Conservation (phyloP, 495 filamentous ascomycete species). For the Cetradonia linearis region DNA sequence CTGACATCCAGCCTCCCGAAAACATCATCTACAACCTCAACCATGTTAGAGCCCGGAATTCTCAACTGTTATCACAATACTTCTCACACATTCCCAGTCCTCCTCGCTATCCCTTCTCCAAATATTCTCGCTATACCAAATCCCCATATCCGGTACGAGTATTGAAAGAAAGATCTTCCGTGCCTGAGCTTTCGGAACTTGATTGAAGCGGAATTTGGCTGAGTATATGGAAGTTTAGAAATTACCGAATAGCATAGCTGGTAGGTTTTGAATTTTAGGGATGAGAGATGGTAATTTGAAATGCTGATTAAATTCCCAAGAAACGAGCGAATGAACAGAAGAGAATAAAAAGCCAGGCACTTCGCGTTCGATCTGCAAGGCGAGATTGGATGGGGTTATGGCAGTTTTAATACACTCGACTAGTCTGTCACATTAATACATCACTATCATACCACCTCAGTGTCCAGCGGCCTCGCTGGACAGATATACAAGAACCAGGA, state of each 20-base stretch:
- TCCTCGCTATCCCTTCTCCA: no score
- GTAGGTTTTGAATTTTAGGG: no score
- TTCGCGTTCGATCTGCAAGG: no score
- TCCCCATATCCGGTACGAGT: neutral
- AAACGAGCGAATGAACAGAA: no score
- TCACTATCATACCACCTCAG: neutral
- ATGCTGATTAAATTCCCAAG: no score
- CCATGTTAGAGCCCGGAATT: no score
- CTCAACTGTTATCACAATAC: no score
- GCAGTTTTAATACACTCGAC: neutral
- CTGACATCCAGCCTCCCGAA: no score
- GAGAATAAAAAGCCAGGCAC: no score
- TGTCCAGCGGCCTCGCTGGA: neutral
- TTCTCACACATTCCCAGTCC: neutral
- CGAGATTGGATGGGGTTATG: neutral
- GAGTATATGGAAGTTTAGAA: neutral
- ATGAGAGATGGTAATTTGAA: no score
- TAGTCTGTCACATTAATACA: neutral
- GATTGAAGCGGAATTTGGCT: neutral
- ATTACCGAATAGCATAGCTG: neutral
- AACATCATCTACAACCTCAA: no score
- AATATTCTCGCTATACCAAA: neutral
- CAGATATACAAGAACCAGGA: neutral
- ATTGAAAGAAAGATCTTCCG: neutral
- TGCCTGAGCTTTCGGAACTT: no score